These are phyloP conservation scores for Hanseniaspora hatyaiensis DNA, from an alignment of 805 yeast genomes.

Conservation along the genomic window DNA sequence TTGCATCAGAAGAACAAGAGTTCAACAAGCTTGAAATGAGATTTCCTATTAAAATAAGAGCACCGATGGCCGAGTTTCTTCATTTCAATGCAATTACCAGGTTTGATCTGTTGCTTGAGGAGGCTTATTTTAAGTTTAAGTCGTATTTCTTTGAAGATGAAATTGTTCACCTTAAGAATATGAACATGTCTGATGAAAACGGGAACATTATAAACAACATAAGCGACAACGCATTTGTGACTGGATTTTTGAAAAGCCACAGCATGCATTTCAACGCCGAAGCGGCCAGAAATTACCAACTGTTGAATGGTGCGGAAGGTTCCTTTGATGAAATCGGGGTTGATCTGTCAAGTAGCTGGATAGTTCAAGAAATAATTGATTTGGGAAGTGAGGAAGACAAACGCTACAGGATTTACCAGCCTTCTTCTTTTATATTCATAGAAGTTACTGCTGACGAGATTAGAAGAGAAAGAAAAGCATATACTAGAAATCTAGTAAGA, in stretches of 20 bases:
- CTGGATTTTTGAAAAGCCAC: slow-evolving; percentile 5
- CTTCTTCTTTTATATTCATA: slow-evolving; percentile 6
- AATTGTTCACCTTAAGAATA: slow-evolving; percentile 46
- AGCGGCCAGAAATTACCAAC: neutral
- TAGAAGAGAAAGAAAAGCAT: slow-evolving; percentile 69
- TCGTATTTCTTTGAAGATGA: slow-evolving; percentile 89
- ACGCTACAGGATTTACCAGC: slow-evolving; percentile 9
- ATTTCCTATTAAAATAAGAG: slow-evolving; percentile 85
- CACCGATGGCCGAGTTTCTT: slow-evolving; percentile 75
- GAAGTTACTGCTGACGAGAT: slow-evolving; percentile 58
- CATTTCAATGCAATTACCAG: slow-evolving; percentile 75
- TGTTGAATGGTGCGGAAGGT: neutral
- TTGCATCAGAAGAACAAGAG: slow-evolving; percentile 57
- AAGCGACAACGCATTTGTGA: slow-evolving; percentile 18
- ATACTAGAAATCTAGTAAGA: slow-evolving; percentile 81
- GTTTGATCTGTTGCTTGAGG: slow-evolving; percentile 78
- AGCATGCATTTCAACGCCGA: slow-evolving; percentile 10
- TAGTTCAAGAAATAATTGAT: neutral
- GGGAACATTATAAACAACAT: slow-evolving; percentile 21
- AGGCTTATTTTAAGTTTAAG: slow-evolving; percentile 64
- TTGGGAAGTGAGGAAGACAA: neutral
- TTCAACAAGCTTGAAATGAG: slow-evolving; percentile 55
- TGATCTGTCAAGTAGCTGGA: slow-evolving; percentile 7
- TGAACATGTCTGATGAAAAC: neutral
- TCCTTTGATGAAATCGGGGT: slow-evolving; percentile 11